phyloP scores from a whole-genome alignment of 352 stramenopile species.

The Globisporangium heterothallicum region DNA sequence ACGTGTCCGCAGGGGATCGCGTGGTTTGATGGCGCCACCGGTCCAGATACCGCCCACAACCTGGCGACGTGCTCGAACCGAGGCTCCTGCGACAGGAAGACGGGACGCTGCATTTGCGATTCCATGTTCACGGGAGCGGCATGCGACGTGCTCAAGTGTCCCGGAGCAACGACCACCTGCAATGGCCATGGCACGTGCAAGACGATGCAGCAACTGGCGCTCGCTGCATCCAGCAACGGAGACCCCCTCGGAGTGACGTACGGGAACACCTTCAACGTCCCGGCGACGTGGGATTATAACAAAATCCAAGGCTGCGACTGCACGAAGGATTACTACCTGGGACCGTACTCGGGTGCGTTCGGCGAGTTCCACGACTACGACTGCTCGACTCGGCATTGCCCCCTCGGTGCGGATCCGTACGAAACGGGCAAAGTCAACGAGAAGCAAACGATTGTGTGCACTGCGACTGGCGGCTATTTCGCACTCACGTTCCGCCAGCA shows the following conservation, averaged over 20 bases:
- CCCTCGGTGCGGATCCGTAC: slow-evolving; percentile 82
- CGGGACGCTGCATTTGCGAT: slow-evolving; percentile 57
- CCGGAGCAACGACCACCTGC: slow-evolving; percentile 32
- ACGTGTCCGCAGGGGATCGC: slow-evolving; percentile 46
- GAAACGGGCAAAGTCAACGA: slow-evolving; percentile 63
- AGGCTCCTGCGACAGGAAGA: slow-evolving; percentile 44
- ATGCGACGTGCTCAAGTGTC: slow-evolving; percentile 62
- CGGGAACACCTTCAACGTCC: slow-evolving; percentile 47
- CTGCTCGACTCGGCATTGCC: slow-evolving; percentile 84
- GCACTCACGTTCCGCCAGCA: slow-evolving; percentile 65
- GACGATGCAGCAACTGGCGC: slow-evolving; percentile 65
- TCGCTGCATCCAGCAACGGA: slow-evolving; percentile 27
- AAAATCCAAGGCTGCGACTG: slow-evolving; percentile 85
- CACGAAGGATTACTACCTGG: slow-evolving; percentile 55
- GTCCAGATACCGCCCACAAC: slow-evolving; percentile 43
- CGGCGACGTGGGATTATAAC: slow-evolving; percentile 74
- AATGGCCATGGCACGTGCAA: slow-evolving; percentile 69
- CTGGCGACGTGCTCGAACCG: slow-evolving; percentile 45
- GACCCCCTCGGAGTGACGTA: slow-evolving; percentile 54
- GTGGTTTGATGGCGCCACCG: slow-evolving; percentile 66
- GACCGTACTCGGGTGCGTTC: slow-evolving; percentile 48
- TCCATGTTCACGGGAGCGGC: slow-evolving; percentile 71
- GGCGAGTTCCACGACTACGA: slow-evolving; percentile 51
- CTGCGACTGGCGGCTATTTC: slow-evolving; percentile 49
- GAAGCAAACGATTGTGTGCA: slow-evolving; percentile 56